Base-by-base conservation (phyloP, 306 rosid genomes). In the Vicia faba region DNA sequence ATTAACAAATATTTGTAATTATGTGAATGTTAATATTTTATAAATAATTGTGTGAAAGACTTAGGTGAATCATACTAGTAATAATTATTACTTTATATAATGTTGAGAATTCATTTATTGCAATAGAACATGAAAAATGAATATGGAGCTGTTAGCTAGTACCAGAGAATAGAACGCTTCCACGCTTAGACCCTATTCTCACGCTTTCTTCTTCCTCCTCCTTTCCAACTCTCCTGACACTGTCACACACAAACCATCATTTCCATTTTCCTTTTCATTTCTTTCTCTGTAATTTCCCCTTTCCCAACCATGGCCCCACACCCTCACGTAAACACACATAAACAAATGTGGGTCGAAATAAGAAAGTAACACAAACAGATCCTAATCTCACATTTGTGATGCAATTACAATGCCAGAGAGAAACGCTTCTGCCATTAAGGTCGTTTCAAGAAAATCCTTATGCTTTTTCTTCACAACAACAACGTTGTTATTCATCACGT, bases 401-500 rank as follows among this genome's bases (percentile, higher is more conserved):
- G 61, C 28, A 25, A 51, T 58, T 29, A 19, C 50, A 53, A 90
- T 90, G 92, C 73, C 58, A 2, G 96, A 85, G 59, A 84, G 71
- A 62, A 79, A 69, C 60, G 70, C 44, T 56, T 13, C 75, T 2
- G 66, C 85, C 36, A 43, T 74, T 6, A 76, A 75, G 70, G 68
- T 80, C 46, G 20, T 76, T 81, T 80, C 88, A 57, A 67, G 89
- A 13, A 84, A 81, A 16, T 77, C 84, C 28, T 45, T 90, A 61
- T 59, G 83, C 10, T 82, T 59, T 45, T 81, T 90, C 61, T 87
- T 90, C 49, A 8, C 76, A 14, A 6, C 72, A 18, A 81, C 86
- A 12, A 78, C 88, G 8, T 19, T 80, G 8, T 25, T 90, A 41
- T 90, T 87, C 61, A 12, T 84, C 45, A 68, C 80, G 11, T 85